Percentiles rank a stretch among this genome's conserved stretches.
Evolutionary conservation across 345 rosid species (phyloP).

Genomic region (Brassica nigra): DNA sequence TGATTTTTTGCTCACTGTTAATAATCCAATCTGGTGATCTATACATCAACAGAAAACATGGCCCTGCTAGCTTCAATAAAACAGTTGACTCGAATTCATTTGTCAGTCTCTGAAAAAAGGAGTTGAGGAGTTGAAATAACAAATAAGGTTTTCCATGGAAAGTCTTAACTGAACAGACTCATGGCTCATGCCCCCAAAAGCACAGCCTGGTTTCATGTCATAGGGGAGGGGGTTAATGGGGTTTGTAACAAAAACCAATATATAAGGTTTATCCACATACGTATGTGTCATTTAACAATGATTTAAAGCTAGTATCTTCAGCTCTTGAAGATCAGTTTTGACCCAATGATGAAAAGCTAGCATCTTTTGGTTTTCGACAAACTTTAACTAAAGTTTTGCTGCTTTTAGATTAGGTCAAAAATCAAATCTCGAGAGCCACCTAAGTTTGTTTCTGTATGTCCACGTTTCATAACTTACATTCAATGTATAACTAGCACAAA

Average conservation of each 20-base stretch:
- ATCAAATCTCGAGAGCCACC: not conserved
- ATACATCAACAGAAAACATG: conserved; percentile 33
- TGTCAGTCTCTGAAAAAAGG: conserved; percentile 10
- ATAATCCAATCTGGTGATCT: conserved; percentile 22
- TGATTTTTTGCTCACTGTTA: not conserved
- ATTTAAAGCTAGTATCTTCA: not conserved
- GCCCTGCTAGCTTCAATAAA: not conserved
- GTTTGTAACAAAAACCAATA: not conserved
- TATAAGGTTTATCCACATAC: conserved; percentile 21
- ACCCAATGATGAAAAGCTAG: not conserved
- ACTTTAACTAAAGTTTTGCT: not conserved
- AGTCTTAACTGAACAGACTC: not conserved
- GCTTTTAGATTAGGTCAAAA: conserved; percentile 3
- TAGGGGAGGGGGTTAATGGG: not conserved
- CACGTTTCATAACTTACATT: conserved; percentile 7
- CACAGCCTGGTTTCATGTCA: not conserved
- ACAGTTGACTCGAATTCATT: not conserved
- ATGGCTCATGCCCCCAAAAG: not conserved
- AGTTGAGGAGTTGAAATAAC: not conserved
- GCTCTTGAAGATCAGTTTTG: not conserved
- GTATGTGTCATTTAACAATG: not conserved
- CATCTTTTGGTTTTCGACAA: conserved; percentile 4
- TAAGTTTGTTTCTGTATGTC: conserved; percentile 1
- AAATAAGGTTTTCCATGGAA: too few relatives aligned
- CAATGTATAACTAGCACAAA: conserved; percentile 8